Conservation (phyloP, 441 rosid genomes). For the Brassica hybrid region DNA sequence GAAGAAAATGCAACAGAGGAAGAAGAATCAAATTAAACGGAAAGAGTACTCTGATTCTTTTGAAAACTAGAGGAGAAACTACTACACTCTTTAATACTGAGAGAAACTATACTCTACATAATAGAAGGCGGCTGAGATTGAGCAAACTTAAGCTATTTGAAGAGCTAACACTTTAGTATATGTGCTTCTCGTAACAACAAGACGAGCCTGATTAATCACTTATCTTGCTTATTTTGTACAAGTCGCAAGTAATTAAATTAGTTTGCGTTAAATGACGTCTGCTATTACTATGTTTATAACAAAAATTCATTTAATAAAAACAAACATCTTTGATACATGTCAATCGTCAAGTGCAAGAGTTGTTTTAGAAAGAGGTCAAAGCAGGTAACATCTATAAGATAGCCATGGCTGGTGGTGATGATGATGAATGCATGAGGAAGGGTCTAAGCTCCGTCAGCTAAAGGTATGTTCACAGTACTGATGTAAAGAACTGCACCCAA, state of each 20-base stretch:
- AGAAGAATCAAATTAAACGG: constrained; percentile 41
- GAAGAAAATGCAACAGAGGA: constrained; percentile 61
- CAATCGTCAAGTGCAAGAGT: constrained; percentile 22
- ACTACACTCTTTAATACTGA: constrained; percentile 1
- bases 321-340: constrained; percentile 30
- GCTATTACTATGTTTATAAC: neutral
- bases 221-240: neutral
- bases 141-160: neutral
- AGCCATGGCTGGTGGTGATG: constrained; percentile 21
- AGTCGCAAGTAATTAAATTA: neutral
- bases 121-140: too few relatives aligned
- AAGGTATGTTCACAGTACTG: constrained; percentile 56
- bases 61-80: neutral
- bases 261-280: neutral
- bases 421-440: constrained; percentile 1
- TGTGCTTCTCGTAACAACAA: neutral
- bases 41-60: neutral
- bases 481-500: constrained; percentile 72
- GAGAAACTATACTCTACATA: constrained; percentile 15
- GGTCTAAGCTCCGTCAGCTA: constrained; percentile 72
- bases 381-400: constrained; percentile 26
- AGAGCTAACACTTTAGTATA: neutral
- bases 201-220: constrained; percentile 2
- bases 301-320: constrained; percentile 20
- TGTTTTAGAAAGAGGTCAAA: neutral